Evolutionary conservation across 208 protist species (phyloP), one percentile per base, ranked within the genome.

Genomic region (Strigomonas culicis): DNA sequence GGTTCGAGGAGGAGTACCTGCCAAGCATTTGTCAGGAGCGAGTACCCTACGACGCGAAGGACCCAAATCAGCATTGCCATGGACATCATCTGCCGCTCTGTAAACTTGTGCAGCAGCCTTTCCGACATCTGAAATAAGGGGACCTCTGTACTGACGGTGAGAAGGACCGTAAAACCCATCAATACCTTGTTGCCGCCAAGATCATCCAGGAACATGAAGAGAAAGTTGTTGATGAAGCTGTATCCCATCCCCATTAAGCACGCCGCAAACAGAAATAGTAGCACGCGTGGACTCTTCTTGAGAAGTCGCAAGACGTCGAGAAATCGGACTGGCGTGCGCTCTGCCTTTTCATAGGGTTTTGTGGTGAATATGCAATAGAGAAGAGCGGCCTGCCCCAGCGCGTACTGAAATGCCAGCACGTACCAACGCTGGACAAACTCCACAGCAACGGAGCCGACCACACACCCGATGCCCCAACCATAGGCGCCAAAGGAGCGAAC

Each of bases 131-230:
- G 65, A 51, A 91, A 86, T 24, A 93, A 59, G n/a, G 81, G 80
- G 41, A 91, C 80, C 64, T 93, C 87, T n/a, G 75, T 81, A 28
- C 70, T 80, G 21, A 90, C 73, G 44, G 78, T 84, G 50, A 89
- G 32, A 2, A 78, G 63, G 24, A 90, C 46, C 15, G 79, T 77
- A 22, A 91, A 22, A 1, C 81, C 87, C 30, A 93, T 71, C 32
- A 93, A 62, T 13, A 77, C 30, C 41, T 57, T 66, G 15, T 75
- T 52, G 6, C 49, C 84, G 25, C 68, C 70, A 28, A 91, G 50
- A 31, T 71, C 73, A 0, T 70, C 50, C 17, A 90, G 59, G 27
- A 92, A 87, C 21, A 88, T 69, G 50, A 88, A 92, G 15, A 88
- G 75, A 58, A 82, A 88, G 47, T 63, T 79, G 59, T 68, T 77